These are phyloP conservation scores for Boletus smithii DNA, from an alignment of 1,284 basidiomycete species.

Conservation along the genomic window DNA sequence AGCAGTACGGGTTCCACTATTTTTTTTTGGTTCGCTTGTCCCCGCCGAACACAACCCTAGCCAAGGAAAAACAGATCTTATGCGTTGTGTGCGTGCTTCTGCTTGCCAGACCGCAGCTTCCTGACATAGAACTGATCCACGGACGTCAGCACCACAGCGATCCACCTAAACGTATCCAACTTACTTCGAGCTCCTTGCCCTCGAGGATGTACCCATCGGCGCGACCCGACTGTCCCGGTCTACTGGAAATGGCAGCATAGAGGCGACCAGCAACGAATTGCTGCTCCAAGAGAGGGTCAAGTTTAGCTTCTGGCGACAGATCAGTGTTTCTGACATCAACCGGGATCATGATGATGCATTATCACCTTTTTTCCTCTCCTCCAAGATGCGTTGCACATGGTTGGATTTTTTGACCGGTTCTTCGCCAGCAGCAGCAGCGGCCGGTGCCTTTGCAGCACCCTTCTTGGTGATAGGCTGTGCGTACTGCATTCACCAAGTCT, in stretches of 20 bases:
- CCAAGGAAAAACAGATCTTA: too few relatives aligned
- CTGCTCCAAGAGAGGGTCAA: slow-evolving; percentile 82
- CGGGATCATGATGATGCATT: slow-evolving; percentile 11
- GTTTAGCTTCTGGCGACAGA: slow-evolving; percentile 66
- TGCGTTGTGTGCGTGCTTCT: slow-evolving; percentile 78
- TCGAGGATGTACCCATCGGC: slow-evolving; percentile 95
- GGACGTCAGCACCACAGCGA: slow-evolving; percentile 13
- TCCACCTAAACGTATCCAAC: slow-evolving; percentile 19
- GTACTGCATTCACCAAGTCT: slow-evolving; percentile 52
- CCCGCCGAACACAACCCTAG: too few relatives aligned
- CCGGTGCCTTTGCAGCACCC: slow-evolving; percentile 52
- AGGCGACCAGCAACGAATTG: slow-evolving; percentile 88
- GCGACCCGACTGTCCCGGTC: slow-evolving; percentile 92
- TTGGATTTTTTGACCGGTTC: slow-evolving; percentile 84
- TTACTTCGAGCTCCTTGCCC: slow-evolving; percentile 93
- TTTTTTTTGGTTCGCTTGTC: too few relatives aligned
- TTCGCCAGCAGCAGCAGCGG: slow-evolving; percentile 42
- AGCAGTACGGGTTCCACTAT: too few relatives aligned
- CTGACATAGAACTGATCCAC: slow-evolving; percentile 87
- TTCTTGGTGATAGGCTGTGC: slow-evolving; percentile 87
- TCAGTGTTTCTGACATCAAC: slow-evolving; percentile 6
- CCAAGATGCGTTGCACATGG: slow-evolving; percentile 81
- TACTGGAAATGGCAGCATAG: slow-evolving; percentile 85
- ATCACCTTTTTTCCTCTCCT: slow-evolving; percentile 85
- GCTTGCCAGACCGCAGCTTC: slow-evolving; percentile 89